Base-by-base conservation (phyloP, 352 stramenopile species). In the Poterioochromonas sp. region DNA sequence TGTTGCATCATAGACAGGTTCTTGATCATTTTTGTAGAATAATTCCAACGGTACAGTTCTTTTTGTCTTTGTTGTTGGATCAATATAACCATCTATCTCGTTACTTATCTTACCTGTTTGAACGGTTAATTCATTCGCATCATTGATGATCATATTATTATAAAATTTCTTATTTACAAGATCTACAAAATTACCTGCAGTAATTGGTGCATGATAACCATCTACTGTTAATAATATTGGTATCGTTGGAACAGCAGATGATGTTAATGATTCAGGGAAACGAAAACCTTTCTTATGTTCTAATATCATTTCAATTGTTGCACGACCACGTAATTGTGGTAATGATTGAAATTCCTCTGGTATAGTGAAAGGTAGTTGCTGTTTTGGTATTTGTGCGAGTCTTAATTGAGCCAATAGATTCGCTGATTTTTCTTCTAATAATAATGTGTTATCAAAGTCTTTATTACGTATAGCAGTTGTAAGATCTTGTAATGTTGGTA, bases 181-280 rank as follows among this genome's bases (percentile, higher is more conserved):
- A 54, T 85, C 80, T 29, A 86, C 83, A 76, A 86, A 86, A 58
- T 86, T 86, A 0, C 83, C 83, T 1, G 80, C 77, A 0, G 82
- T 86, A 35, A 86, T 71, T 26, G 83, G 83, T 20, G 83, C 82
- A 71, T 82, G 83, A 80, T 85, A 86, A 15, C 83, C 83, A 65
- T 86, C 83, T 29, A 86, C 81, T 34, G 22, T 40, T 37, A 81
- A 40, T 22, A 53, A 53, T n/a, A n/a, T n/a, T n/a, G n/a, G n/a
- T 39, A 81, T 40, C 11, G 76, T 58, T 76, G 39, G 41, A 39
- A 26, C 39, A 78, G 34, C 1, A 43, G 41, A 35, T 18, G 35
- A 40, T 51, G 39, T 80, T 15, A 8, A 64, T 20, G 54, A 51
- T 26, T 80, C 60, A 37, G 22, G 5, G 18, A 78, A 35, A 34